These are phyloP conservation scores for Yarrowia divulgata DNA, from an alignment of 805 yeast species.

Conservation along the genomic window DNA sequence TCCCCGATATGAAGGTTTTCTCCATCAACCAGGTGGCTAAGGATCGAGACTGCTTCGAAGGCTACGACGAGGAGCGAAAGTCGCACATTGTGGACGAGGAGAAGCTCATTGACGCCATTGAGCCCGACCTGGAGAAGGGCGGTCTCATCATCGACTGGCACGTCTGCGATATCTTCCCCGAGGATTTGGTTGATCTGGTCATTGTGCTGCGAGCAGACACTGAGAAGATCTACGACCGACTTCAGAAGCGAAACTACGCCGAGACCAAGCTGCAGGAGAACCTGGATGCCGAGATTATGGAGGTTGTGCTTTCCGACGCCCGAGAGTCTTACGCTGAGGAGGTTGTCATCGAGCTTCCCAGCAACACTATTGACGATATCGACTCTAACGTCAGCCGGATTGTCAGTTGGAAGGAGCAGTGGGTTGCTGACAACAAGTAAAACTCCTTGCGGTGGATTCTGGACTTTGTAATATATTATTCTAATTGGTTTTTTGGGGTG, in stretches of 20 bases:
- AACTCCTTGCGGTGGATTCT: background rate
- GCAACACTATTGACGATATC: conserved; percentile 76
- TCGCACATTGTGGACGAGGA: conserved; percentile 93
- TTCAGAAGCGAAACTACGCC: conserved; percentile 76
- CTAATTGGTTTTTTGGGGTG: conserved; percentile 3
- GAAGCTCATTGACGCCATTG: conserved; percentile 78
- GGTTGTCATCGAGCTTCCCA: conserved; percentile 79
- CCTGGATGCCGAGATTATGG: conserved; percentile 96
- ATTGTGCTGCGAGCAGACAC: conserved; percentile 86
- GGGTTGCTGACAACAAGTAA: conserved; percentile 63
- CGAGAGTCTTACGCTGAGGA: conserved; percentile 78
- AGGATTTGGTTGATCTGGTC: conserved; percentile 87
- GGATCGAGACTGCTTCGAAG: conserved; percentile 75
- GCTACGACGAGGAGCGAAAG: conserved; percentile 85
- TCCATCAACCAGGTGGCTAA: conserved; percentile 84
- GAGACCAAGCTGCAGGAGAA: conserved; percentile 87
- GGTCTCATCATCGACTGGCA: conserved; percentile 96
- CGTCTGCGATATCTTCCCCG: conserved; percentile 94
- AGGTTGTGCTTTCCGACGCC: conserved; percentile 86
- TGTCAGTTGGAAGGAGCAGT: conserved; percentile 72
- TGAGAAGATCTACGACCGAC: conserved; percentile 72
- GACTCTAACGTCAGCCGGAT: conserved; percentile 84
- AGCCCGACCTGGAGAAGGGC: conserved; percentile 80
- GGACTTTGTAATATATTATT: conserved; percentile 25
- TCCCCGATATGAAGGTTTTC: conserved; percentile 61